phyloP scores from a whole-genome alignment of 2,329 filamentous ascomycete species.

The Curvularia sp. region DNA sequence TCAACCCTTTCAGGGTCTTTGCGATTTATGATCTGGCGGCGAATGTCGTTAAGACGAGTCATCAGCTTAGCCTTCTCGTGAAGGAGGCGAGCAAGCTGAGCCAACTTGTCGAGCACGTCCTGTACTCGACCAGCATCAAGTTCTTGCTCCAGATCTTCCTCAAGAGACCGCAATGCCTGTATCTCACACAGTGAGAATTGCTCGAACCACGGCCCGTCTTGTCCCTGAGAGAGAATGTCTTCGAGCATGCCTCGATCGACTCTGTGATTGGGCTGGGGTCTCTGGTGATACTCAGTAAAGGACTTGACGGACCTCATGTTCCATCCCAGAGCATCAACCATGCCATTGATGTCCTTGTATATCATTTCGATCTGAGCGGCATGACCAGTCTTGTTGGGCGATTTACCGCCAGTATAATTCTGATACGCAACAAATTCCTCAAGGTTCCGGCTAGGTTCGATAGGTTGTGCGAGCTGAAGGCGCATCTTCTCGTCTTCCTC shows the following conservation, averaged over 20 bases:
- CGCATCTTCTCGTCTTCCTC: slow-evolving; percentile 75
- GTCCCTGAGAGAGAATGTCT: slow-evolving; percentile 44
- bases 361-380: slow-evolving; percentile 59
- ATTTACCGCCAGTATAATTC: slow-evolving; percentile 52
- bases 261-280: slow-evolving; percentile 55
- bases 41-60: slow-evolving; percentile 78
- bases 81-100: slow-evolving; percentile 70
- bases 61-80: slow-evolving; percentile 72
- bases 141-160: slow-evolving; percentile 67
- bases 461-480: slow-evolving; percentile 64
- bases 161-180: slow-evolving; percentile 67
- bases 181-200: slow-evolving; percentile 81
- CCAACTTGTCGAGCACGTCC: slow-evolving; percentile 72
- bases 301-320: slow-evolving; percentile 73
- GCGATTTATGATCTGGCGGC: slow-evolving; percentile 73
- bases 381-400: slow-evolving; percentile 50
- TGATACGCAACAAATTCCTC: slow-evolving; percentile 70
- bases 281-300: slow-evolving; percentile 69
- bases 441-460: slow-evolving; percentile 67
- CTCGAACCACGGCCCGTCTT: slow-evolving; percentile 59
- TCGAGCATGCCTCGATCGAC: slow-evolving; percentile 71
- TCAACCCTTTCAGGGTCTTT: slow-evolving; percentile 72
- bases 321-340: slow-evolving; percentile 91
- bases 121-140: slow-evolving; percentile 73
- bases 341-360: slow-evolving; percentile 85